Evolutionary conservation across 2,329 filamentous ascomycete species (phyloP), one percentile per base, ranked within the genome.

Genomic region (Ceratocystis cacaofunesta): DNA sequence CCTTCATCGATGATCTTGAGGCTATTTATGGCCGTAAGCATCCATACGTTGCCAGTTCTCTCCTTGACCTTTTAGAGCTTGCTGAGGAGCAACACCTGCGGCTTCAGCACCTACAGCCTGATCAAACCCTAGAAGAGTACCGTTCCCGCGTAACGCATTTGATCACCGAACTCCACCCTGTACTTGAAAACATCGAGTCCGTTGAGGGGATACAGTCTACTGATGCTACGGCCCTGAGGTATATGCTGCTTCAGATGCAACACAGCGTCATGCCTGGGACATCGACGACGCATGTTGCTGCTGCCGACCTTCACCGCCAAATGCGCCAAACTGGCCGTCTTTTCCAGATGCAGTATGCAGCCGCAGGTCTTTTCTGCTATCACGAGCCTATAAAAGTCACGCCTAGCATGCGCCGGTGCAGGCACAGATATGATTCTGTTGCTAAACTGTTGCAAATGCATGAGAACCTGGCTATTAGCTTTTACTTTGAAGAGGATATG

Each of bases 401-500:
- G n/a, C 77, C 77, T 1, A 77, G 74, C 74, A 76, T 74, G 15
- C 78, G 76, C 69, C 73, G 77, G 65, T 78, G 76, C 65, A 72
- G 74, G 28, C 73, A 76, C 61, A 72, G 75, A 62, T 78, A 78
- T 68, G 74, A 76, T 15, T 70, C 72, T 2, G 72, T 74, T 2
- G 71, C 74, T 7, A 70, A 72, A 48, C 73, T 78, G 30, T 68
- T 78, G 30, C 72, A 77, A 64, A 71, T 75, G 63, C 74, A 77
- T 61, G 72, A 73, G 12, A 74, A 73, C 7, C 72, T 77, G 50
- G 74, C 72, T 63, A 69, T 78, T 7, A 69, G 74, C 10, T 72
- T 75, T 2, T 78, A 78, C 67, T 78, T 77, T 66, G 76, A 78
- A 58, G 77, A 78, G 66, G 76, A 78, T 63, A 76, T 77, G 68